phyloP scores from a whole-genome alignment of 176 grass and related monocot species.

The Avena eriantha region DNA sequence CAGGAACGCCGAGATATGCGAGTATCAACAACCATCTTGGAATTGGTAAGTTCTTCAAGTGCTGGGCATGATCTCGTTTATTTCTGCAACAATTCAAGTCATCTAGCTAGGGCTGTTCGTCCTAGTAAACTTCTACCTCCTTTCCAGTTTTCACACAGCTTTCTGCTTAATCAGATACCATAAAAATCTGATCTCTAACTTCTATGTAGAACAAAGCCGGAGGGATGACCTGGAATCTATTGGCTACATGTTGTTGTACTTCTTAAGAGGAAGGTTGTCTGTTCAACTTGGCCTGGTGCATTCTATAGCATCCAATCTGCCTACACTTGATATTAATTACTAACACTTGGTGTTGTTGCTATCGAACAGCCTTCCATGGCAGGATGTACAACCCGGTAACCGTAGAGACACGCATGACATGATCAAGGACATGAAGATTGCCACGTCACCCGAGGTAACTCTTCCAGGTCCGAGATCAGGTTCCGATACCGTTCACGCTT shows the following conservation, averaged over 20 bases:
- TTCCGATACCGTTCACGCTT: too few species aligned
- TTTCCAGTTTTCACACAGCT: background rate
- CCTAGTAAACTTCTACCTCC: background rate
- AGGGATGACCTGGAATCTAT: slow-evolving; percentile 91
- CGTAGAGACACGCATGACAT: slow-evolving; percentile 72
- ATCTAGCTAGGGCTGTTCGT: background rate
- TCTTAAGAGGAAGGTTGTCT: slow-evolving; percentile 75
- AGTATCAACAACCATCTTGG: slow-evolving; percentile 68
- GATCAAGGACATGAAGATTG: slow-evolving; percentile 83
- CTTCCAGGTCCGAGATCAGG: too few species aligned
- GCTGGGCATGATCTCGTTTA: background rate
- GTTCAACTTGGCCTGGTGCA: background rate
- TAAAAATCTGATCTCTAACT: background rate
- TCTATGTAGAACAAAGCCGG: slow-evolving; percentile 71
- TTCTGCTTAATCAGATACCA: background rate
- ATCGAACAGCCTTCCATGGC: slow-evolving; percentile 65
- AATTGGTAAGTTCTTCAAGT: slow-evolving; percentile 46
- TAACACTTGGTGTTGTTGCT: background rate
- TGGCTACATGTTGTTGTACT: slow-evolving; percentile 82
- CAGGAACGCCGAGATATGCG: slow-evolving; percentile 66
- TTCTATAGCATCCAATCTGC: background rate
- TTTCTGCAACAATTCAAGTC: background rate
- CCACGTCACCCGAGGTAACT: too few species aligned
- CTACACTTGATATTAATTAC: background rate
- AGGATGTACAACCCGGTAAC: slow-evolving; percentile 69